Percentiles rank a stretch among this genome's conserved stretches.
Conservation (phyloP, 208 protist genomes). For the Trypanosoma conorhini region DNA sequence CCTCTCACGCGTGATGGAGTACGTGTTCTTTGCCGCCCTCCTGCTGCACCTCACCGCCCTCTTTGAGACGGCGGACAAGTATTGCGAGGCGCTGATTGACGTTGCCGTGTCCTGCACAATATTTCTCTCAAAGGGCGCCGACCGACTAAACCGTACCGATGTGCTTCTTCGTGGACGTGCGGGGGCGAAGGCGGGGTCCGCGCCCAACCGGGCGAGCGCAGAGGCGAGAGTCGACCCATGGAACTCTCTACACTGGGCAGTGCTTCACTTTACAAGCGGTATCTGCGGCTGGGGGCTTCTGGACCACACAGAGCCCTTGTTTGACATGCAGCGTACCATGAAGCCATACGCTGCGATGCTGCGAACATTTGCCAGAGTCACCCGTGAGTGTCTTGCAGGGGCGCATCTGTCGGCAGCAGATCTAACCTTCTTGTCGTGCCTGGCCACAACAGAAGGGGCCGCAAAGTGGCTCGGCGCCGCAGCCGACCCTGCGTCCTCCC, state of each 20-base stretch:
- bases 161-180: neutral
- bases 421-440: neutral
- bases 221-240: slow-evolving; percentile 19
- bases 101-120: slow-evolving; percentile 57
- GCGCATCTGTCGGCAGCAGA: slow-evolving; percentile 3
- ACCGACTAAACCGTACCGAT: slow-evolving; percentile 8
- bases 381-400: slow-evolving; percentile 2
- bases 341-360: slow-evolving; percentile 39
- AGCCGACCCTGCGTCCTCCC: neutral
- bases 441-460: neutral
- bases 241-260: slow-evolving; percentile 59
- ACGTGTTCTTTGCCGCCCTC: slow-evolving; percentile 48
- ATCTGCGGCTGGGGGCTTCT: slow-evolving; percentile 62
- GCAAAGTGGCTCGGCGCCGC: slow-evolving; percentile 1
- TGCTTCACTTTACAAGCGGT: slow-evolving; percentile 62
- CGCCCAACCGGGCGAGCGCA: neutral
- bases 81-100: slow-evolving; percentile 62
- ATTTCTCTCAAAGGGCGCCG: slow-evolving; percentile 52
- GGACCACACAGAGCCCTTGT: slow-evolving; percentile 44
- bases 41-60: slow-evolving; percentile 69
- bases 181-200: too few species aligned
- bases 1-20: slow-evolving; percentile 27
- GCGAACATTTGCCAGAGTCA: slow-evolving; percentile 41
- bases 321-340: slow-evolving; percentile 24
- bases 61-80: slow-evolving; percentile 59